These are phyloP conservation scores for Arctostaphylos glauca DNA, from an alignment of 148 eudicot species.

Conservation along the genomic window DNA sequence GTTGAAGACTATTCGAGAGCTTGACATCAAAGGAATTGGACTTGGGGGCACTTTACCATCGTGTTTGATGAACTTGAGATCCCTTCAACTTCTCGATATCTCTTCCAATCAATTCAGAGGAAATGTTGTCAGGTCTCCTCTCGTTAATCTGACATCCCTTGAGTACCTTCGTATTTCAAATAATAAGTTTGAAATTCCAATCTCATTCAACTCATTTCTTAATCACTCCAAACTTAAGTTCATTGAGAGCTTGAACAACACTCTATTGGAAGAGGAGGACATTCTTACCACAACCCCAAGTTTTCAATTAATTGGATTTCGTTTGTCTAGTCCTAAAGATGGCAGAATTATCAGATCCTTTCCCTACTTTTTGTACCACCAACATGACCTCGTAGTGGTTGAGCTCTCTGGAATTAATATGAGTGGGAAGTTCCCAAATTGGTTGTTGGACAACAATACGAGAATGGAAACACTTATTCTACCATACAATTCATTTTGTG, in stretches of 20 bases:
- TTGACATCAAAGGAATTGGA: neutral
- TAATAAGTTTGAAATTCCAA: no score
- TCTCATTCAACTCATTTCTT: neutral
- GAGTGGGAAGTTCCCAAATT: slow-evolving; percentile 13
- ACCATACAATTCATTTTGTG: neutral
- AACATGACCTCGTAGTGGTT: slow-evolving; percentile 2
- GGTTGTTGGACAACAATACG: slow-evolving; percentile 15
- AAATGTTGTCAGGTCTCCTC: neutral
- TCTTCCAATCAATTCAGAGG: neutral
- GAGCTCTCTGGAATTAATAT: neutral
- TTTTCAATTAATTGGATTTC: no score
- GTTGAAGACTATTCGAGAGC: neutral
- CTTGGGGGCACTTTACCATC: neutral
- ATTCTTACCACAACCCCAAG: no score
- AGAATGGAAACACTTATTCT: neutral
- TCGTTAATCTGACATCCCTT: neutral
- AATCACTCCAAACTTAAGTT: no score
- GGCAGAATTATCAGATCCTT: no score
- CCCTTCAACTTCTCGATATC: neutral
- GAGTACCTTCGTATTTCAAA: no score
- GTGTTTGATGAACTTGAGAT: neutral
- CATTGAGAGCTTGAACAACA: neutral
- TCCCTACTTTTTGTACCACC: neutral
- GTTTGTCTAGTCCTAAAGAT: no score
- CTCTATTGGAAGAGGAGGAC: no score